Evolutionary conservation across 345 rosid species (phyloP), one percentile per base, ranked within the genome.

Genomic region (Salix caprea): DNA sequence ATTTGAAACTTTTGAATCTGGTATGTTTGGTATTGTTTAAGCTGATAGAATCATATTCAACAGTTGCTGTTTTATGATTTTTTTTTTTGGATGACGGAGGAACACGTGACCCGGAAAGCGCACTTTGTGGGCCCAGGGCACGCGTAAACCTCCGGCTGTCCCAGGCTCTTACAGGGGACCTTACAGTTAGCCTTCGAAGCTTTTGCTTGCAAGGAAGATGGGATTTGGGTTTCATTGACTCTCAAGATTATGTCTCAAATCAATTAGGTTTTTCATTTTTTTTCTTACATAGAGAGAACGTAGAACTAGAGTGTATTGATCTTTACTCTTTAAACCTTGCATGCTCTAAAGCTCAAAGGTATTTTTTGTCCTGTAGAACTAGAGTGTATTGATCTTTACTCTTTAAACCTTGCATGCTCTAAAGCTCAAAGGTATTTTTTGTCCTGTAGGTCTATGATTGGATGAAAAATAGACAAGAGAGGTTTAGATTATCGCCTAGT

Each of bases 391-490:
- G 9, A 52, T 52, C 7, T 10, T 58, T 58, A 23, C 64, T 58
- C 28, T 54, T 21, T 54, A 54, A 54, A 54, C 64, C 64, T 21
- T 54, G 23, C 1, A 7, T 18, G 60, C 60, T 54, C 21, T 19
- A 54, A 54, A 54, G n/a, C 69, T 70, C 39, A 50, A 52, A 34
- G 28, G 40, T 15, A 24, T 64, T 15, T 19, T 32, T 37, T 28
- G 36, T 71, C 30, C 40, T 79, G 30, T 76, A 90, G 99, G 96
- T 93, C 32, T 91, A 87, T 78, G 97, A 96, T 60, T 96, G 99
- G 99, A 96, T 96, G 97, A 90, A 79, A 82, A 89, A 85, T 70
- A 84, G 89, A 78, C 91, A 73, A 69, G 94, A 90, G 77, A 90
- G 93, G 82, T 96, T 85, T 79, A 88, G 87, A 66, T 70, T 86